Evolutionary conservation across 1,284 basidiomycete species (phyloP).

Genomic region (Melampsora larici-populina): DNA sequence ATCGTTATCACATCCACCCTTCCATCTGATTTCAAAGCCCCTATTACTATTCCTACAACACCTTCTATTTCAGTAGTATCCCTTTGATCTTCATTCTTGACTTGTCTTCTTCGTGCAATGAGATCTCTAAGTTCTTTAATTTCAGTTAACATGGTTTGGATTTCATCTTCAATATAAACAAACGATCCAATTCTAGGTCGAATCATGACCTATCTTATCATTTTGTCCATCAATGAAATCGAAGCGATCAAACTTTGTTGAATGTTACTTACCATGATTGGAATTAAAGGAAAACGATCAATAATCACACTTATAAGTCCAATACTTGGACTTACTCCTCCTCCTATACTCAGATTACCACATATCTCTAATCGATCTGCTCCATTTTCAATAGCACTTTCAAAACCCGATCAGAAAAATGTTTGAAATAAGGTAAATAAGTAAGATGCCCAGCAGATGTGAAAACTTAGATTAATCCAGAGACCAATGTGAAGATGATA

Average conservation of each 20-base stretch:
- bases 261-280: slow-evolving; percentile 3
- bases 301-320: neutral
- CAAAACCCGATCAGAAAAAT: neutral
- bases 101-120: neutral
- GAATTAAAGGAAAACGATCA: neutral
- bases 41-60: neutral
- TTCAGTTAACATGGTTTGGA: neutral
- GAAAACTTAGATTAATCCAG: no score
- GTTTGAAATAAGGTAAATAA: no score
- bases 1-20: neutral
- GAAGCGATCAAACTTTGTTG: neutral
- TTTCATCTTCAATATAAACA: slow-evolving; percentile 3
- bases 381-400: slow-evolving; percentile 4
- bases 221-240: no score
- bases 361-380: slow-evolving; percentile 6
- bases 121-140: neutral
- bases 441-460: no score
- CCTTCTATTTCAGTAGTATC: neutral
- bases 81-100: neutral
- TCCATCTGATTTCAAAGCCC: neutral
- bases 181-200: slow-evolving; percentile 1
- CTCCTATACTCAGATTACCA: neutral
- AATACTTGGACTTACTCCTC: neutral
- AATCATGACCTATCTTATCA: slow-evolving; percentile 3
- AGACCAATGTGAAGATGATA: neutral